A percentile compares a stretch with the other conserved stretches of the same genome.
phyloP scores from a whole-genome alignment of 108 stramenopile genomes.

The Cyclotella kingstonii region DNA sequence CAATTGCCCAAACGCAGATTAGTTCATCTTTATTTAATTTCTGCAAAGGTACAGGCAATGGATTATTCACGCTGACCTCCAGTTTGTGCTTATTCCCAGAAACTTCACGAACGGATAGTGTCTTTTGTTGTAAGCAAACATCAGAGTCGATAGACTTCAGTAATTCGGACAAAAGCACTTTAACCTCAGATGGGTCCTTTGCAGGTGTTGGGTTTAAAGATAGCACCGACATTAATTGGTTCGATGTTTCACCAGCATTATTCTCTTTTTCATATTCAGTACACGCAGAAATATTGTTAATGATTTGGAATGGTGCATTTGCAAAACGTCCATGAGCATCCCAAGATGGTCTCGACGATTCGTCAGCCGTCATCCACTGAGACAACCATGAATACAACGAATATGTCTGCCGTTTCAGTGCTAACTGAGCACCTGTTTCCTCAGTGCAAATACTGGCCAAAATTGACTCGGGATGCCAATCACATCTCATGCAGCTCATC shows the following conservation, averaged over 20 bases:
- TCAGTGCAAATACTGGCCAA: slow-evolving; percentile 67
- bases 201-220: slow-evolving; percentile 4
- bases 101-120: slow-evolving; percentile 11
- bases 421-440: slow-evolving; percentile 51
- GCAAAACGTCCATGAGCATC: slow-evolving; percentile 41
- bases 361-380: slow-evolving; percentile 47
- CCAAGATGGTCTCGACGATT: slow-evolving; percentile 37
- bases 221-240: slow-evolving; percentile 41
- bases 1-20: slow-evolving; percentile 59
- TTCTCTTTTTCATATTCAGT: slow-evolving; percentile 25
- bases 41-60: slow-evolving; percentile 29
- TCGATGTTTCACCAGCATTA: slow-evolving; percentile 19
- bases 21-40: slow-evolving; percentile 51
- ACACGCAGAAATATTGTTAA: slow-evolving; percentile 23
- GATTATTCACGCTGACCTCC: background rate
- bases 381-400: slow-evolving; percentile 59
- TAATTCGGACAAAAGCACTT: slow-evolving; percentile 25
- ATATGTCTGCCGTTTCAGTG: slow-evolving; percentile 43
- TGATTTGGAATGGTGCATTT: slow-evolving; percentile 47
- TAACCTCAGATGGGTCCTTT: slow-evolving; percentile 16
- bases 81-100: slow-evolving; percentile 1
- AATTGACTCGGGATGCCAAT: slow-evolving; percentile 81
- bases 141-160: too few species aligned
- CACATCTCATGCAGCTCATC: slow-evolving; percentile 39
- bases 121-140: too few species aligned